Evolutionary conservation across 352 stramenopile genomes (phyloP), one percentile per base, ranked within the genome.

Genomic region (Pythium sukuiense): DNA sequence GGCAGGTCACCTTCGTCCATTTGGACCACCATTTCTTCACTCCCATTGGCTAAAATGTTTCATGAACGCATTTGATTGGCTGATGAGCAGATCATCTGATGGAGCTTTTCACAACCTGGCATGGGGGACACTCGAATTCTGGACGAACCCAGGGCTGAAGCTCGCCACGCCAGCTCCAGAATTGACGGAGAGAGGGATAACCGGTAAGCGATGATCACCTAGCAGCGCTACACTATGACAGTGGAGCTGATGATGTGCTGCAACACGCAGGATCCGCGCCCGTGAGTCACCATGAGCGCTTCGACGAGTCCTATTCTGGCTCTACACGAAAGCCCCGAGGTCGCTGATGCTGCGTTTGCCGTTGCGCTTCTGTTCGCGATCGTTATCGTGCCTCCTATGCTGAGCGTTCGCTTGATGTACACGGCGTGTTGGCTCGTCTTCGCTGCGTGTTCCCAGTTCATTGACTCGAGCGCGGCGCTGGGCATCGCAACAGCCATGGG

Each of bases 401-500:
- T 89, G 61, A 73, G 78, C 18, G 56, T 93, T 6, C 82, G 83
- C 50, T 74, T 86, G 71, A 91, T 93, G 83, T 93, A 93, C 72
- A 92, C 85, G 59, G 77, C 76, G 35, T 90, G 81, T 71, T 93
- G 85, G 85, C 74, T 93, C 52, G 69, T 73, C 39, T 93, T 85
- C 74, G 88, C 83, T 6, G 45, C 72, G 4, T 46, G 75, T 32
- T 79, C 79, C 32, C 81, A 88, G 62, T 50, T 80, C 53, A 26
- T 87, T 37, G 67, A 76, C 39, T 90, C 83, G 18, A 73, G 83
- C 39, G 78, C 83, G 6, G 79, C 80, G 27, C 73, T 92, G 20
- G 86, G 86, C 54, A 87, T 94, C 29, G 79, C 85, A 20, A 91
- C 86, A 9, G 89, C 86, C 27, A 90, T 90, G 76, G 83, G 86